phyloP scores from a whole-genome alignment of 2,329 filamentous ascomycete species.

The Fonsecaea multimorphosa region DNA sequence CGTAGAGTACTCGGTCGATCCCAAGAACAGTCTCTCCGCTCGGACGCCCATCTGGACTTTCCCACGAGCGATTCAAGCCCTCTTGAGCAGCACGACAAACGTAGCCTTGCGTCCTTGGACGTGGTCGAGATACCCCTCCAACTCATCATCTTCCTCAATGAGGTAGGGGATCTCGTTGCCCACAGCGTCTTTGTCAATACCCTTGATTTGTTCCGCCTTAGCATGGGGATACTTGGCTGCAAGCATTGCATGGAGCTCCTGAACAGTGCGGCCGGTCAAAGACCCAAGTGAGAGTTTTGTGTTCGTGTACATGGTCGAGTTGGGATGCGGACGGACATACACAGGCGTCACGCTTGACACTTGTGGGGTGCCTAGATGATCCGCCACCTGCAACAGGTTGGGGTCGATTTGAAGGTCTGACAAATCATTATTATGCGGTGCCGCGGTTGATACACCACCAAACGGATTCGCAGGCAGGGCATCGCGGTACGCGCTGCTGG shows the following conservation, averaged over 20 bases:
- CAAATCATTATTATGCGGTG: conserved; percentile 32
- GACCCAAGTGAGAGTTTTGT: conserved; percentile 68
- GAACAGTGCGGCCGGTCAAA: conserved; percentile 63
- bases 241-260: conserved; percentile 68
- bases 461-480: conserved; percentile 31
- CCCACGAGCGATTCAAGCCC: not conserved
- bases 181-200: conserved; percentile 61
- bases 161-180: conserved; percentile 67
- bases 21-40: not conserved
- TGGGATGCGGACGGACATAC: conserved; percentile 72
- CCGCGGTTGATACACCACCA: conserved; percentile 22
- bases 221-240: conserved; percentile 66
- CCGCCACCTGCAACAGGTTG: conserved; percentile 64
- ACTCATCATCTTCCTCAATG: conserved; percentile 73
- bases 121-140: conserved; percentile 73
- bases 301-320: conserved; percentile 61
- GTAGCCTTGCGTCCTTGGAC: conserved; percentile 61
- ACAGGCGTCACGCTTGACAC: conserved; percentile 46
- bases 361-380: conserved; percentile 52
- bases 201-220: conserved; percentile 67
- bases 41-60: not conserved
- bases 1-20: not conserved
- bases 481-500: conserved; percentile 39
- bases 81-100: conserved; percentile 55
- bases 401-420: conserved; percentile 68